phyloP scores from a whole-genome alignment of 148 eudicot species.

The Persicaria maculosa region DNA sequence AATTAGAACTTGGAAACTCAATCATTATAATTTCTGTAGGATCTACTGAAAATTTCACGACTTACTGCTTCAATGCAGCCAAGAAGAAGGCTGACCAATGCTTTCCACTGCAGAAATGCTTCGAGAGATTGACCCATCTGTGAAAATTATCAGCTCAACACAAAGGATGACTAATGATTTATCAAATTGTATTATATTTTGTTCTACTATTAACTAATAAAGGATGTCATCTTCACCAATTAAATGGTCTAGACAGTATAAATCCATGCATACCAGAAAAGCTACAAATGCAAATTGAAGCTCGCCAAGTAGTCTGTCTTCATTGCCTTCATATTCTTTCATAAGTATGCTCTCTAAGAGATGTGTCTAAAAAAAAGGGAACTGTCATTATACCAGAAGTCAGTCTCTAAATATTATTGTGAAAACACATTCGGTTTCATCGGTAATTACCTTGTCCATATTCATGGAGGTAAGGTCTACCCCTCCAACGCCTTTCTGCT shows the following conservation, averaged over 20 bases:
- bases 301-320: constrained; percentile 84
- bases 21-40: too few species aligned
- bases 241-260: background rate
- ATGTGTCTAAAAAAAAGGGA: constrained; percentile 38
- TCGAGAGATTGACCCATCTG: constrained; percentile 99
- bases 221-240: background rate
- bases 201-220: background rate
- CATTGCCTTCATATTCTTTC: constrained; percentile 65
- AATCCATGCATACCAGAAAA: constrained; percentile 55
- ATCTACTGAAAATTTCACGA: constrained; percentile 8
- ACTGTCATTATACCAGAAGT: background rate
- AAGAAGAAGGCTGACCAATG: constrained; percentile 69
- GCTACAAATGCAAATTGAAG: constrained; percentile 86
- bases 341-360: constrained; percentile 59
- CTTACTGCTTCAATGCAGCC: constrained; percentile 95
- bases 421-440: constrained; percentile 1
- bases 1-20: background rate
- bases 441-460: constrained; percentile 70
- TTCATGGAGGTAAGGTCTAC: constrained; percentile 75
- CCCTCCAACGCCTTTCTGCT: constrained; percentile 71
- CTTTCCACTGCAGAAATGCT: constrained; percentile 92
- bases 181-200: background rate
- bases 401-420: background rate
- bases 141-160: constrained; percentile 13
- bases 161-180: background rate